Percentiles rank a stretch among this genome's conserved stretches.
phyloP scores from a whole-genome alignment of 805 yeast genomes.

The Yueomyces sinensis region DNA sequence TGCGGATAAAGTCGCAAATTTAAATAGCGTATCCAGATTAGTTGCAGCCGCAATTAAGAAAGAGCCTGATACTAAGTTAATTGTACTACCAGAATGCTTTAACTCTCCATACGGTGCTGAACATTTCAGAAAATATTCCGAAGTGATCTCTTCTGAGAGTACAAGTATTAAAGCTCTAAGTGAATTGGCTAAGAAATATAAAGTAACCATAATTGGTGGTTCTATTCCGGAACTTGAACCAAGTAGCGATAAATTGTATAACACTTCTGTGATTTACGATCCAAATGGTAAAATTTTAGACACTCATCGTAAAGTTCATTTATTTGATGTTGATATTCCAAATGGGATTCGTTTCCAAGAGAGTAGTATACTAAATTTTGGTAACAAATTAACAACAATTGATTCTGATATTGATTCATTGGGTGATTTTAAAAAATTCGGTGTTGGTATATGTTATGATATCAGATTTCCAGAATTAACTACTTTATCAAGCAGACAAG shows the following conservation, averaged over 20 bases:
- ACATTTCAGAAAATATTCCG: constrained; percentile 81
- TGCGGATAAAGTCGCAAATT: constrained; percentile 64
- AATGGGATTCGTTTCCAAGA: constrained; percentile 83
- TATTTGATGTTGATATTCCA: constrained; percentile 89
- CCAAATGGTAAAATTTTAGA: constrained; percentile 68
- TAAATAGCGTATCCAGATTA: constrained; percentile 50
- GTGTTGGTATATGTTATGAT: constrained; percentile 79
- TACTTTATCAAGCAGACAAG: constrained; percentile 49
- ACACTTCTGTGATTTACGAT: constrained; percentile 63
- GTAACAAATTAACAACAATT: constrained; percentile 63
- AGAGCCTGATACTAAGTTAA: constrained; percentile 53
- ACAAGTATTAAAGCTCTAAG: constrained; percentile 41
- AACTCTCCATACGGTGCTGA: constrained; percentile 88
- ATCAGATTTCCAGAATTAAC: constrained; percentile 73
- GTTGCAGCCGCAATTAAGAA: constrained; percentile 47
- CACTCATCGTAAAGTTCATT: constrained; percentile 80
- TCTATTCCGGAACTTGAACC: constrained; percentile 73
- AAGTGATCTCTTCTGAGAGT: constrained; percentile 57
- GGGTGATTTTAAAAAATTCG: constrained; percentile 33
- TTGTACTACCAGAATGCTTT: constrained; percentile 91
- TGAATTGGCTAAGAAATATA: constrained; percentile 48
- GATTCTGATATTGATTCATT: constrained; percentile 10
- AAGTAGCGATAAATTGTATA: constrained; percentile 42
- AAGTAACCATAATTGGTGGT: constrained; percentile 71
- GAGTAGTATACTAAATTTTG: constrained; percentile 61